phyloP scores from a whole-genome alignment of 129 eudicot species.

The Tagetes patula region DNA sequence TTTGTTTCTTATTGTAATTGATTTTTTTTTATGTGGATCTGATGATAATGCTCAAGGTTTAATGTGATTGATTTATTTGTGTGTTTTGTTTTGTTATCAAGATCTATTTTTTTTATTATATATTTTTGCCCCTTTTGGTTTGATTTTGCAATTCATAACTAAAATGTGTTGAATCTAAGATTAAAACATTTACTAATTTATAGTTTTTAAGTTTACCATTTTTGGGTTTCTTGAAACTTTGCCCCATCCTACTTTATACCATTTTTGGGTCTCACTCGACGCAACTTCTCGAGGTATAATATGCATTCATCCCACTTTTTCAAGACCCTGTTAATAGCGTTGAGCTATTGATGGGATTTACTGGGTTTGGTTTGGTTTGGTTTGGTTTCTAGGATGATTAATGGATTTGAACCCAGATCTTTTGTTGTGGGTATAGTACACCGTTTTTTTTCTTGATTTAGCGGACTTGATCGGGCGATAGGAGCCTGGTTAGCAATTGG shows the following conservation, averaged over 20 bases:
- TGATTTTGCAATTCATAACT: not conserved
- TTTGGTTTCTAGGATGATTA: no score
- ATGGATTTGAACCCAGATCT: no score
- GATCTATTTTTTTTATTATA: no score
- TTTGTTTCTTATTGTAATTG: not conserved
- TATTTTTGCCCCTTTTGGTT: slow-evolving; percentile 1
- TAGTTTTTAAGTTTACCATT: not conserved
- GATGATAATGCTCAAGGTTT: slow-evolving; percentile 14
- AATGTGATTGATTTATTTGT: no score
- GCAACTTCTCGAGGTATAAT: no score
- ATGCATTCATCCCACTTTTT: no score
- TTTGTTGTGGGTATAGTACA: no score
- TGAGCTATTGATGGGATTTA: no score
- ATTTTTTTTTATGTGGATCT: slow-evolving; percentile 23
- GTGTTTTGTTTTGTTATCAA: no score
- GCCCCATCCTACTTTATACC: not conserved
- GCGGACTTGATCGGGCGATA: not conserved
- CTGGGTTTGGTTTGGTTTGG: no score
- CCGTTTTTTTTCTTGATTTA: not conserved
- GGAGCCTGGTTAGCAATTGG: not conserved
- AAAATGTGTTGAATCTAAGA: no score
- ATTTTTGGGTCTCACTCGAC: not conserved
- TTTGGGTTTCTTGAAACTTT: not conserved
- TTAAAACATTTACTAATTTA: not conserved
- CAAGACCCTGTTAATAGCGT: no score